Evolutionary conservation across 176 grass and related monocot species (phyloP).

Genomic region (Cenchrus fungigraminus): DNA sequence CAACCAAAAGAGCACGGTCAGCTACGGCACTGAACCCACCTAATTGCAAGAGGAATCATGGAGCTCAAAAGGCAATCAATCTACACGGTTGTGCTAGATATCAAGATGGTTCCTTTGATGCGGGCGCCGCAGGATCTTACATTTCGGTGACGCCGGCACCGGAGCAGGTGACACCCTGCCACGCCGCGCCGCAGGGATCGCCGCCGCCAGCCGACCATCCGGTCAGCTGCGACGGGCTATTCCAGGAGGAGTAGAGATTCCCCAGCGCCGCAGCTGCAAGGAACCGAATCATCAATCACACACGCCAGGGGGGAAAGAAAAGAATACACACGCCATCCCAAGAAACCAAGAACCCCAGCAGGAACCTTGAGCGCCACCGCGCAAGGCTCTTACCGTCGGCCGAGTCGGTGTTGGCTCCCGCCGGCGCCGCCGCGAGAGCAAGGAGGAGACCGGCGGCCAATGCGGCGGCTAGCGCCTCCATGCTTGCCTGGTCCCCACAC

Average conservation of each 20-base stretch:
- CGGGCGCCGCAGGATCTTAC: slow-evolving; percentile 49
- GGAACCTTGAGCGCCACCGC: neutral
- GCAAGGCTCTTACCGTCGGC: slow-evolving; percentile 41
- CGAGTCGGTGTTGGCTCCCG: slow-evolving; percentile 45
- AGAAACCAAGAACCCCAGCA: slow-evolving; percentile 36
- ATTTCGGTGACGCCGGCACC: slow-evolving; percentile 85
- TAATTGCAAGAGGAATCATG: neutral
- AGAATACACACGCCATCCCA: neutral
- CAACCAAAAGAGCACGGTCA: neutral
- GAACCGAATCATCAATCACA: slow-evolving; percentile 1
- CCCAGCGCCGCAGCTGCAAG: slow-evolving; percentile 80
- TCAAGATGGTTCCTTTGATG: neutral
- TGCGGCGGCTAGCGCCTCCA: slow-evolving; percentile 46
- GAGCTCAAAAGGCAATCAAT: slow-evolving; percentile 8
- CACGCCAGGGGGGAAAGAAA: neutral
- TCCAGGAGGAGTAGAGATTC: slow-evolving; percentile 85
- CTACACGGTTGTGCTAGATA: slow-evolving; percentile 8
- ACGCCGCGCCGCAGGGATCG: slow-evolving; percentile 82
- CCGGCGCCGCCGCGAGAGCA: slow-evolving; percentile 29
- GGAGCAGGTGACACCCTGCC: slow-evolving; percentile 91
- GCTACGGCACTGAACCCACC: slow-evolving; percentile 21
- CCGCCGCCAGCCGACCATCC: slow-evolving; percentile 80
- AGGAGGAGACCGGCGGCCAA: slow-evolving; percentile 46
- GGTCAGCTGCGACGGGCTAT: slow-evolving; percentile 73
- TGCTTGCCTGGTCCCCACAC: neutral